Conservation (phyloP, 2,329 filamentous ascomycete species). For the Ophiostoma ulmi region DNA sequence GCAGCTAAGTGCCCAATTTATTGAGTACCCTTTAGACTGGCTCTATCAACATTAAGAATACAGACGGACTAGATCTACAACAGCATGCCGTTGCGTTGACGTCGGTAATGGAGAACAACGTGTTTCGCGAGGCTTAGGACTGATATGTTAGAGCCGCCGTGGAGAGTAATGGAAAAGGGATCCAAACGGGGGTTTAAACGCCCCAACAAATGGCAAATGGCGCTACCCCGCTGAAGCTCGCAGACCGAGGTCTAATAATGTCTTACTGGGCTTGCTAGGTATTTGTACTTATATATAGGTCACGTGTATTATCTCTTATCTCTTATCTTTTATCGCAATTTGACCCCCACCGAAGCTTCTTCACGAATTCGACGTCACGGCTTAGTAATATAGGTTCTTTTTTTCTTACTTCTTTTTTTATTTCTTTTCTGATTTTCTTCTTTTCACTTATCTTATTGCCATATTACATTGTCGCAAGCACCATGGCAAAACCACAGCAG, state of each 20-base stretch:
- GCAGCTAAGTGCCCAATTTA: constrained; percentile 1
- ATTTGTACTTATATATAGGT: too few relatives aligned
- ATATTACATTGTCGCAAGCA: background rate
- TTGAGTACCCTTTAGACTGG: background rate
- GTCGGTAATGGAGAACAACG: background rate
- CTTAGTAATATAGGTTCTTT: background rate
- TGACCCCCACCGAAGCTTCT: constrained; percentile 8
- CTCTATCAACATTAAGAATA: background rate
- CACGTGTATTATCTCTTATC: background rate
- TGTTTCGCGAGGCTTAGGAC: background rate
- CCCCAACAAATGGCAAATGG: background rate
- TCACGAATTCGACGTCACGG: background rate
- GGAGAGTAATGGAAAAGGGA: background rate
- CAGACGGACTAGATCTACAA: background rate
- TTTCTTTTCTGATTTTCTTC: background rate
- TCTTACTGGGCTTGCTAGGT: too few relatives aligned
- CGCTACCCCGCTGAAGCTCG: constrained; percentile 6
- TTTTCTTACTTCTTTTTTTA: background rate
- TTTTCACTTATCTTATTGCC: background rate
- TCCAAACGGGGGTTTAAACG: background rate
- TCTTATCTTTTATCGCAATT: constrained; percentile 3
- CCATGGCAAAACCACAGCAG: constrained; percentile 3
- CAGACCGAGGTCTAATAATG: background rate
- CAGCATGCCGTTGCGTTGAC: background rate
- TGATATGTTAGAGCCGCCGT: background rate